Conservation (phyloP, 257 asterid species). For the Solanum medicagineum region DNA sequence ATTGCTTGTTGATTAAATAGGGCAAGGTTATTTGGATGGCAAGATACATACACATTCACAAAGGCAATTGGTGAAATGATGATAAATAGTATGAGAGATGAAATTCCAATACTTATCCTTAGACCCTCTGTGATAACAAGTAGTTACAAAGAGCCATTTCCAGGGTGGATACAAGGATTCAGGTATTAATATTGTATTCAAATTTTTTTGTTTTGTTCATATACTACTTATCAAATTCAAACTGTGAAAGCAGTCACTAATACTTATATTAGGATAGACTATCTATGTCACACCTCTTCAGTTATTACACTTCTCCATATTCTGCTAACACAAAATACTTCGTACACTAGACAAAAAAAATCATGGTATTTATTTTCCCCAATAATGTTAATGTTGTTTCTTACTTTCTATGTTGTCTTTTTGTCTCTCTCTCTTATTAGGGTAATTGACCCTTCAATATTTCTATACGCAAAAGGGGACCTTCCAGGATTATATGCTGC, state of each 20-base stretch:
- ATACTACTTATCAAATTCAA: neutral
- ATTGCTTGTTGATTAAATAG: neutral
- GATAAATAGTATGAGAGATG: constrained; percentile 28
- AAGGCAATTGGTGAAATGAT: constrained; percentile 51
- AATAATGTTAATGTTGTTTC: neutral
- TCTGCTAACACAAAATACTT: too few relatives aligned
- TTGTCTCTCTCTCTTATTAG: neutral
- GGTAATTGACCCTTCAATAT: constrained; percentile 27
- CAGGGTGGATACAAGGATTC: constrained; percentile 61
- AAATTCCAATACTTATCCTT: constrained; percentile 29
- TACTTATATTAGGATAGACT: neutral
- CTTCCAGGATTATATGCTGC: constrained; percentile 28
- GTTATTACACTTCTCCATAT: too few relatives aligned
- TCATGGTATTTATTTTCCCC: too few relatives aligned
- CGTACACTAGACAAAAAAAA: too few relatives aligned
- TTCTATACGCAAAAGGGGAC: constrained; percentile 35
- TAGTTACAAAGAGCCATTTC: constrained; percentile 24
- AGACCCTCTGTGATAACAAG: constrained; percentile 36
- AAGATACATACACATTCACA: constrained; percentile 27
- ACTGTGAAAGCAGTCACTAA: neutral
- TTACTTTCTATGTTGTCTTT: neutral
- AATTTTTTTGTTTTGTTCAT: neutral
- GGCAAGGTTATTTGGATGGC: constrained; percentile 29
- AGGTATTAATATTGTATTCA: constrained; percentile 5
- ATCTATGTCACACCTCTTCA: neutral